phyloP scores from a whole-genome alignment of 73 alveolate species.

The Diophrys sp. region DNA sequence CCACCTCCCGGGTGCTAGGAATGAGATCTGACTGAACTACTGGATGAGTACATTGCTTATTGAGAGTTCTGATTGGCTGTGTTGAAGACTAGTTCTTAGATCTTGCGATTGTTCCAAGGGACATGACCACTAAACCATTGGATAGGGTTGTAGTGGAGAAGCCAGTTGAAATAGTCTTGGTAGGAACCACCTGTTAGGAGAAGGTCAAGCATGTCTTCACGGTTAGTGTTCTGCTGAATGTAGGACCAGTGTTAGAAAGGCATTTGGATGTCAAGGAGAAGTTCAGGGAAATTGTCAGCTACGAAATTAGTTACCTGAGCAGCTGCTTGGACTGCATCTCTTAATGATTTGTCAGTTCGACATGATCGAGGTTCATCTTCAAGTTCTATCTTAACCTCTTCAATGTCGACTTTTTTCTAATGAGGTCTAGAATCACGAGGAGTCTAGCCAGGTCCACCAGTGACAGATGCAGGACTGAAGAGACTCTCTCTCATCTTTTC shows the following conservation, averaged over 20 bases:
- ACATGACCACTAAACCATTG: neutral
- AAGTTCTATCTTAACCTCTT: neutral
- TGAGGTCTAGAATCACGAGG: slow-evolving; percentile 7
- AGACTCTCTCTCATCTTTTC: neutral
- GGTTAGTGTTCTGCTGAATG: neutral
- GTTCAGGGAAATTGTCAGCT: neutral
- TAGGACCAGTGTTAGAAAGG: neutral
- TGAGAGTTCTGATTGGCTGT: neutral
- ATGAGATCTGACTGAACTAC: neutral
- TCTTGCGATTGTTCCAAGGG: neutral
- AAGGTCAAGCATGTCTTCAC: neutral
- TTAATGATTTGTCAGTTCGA: neutral
- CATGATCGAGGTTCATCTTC: neutral
- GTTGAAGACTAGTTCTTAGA: neutral
- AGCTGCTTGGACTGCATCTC: neutral
- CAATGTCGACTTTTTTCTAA: neutral
- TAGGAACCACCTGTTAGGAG: neutral
- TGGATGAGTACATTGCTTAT: neutral
- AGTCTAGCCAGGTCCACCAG: neutral
- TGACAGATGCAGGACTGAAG: neutral
- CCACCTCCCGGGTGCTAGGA: too few relatives aligned
- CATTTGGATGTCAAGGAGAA: neutral
- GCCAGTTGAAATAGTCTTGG: neutral
- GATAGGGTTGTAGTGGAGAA: neutral
- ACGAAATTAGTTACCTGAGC: neutral